Percentiles rank a stretch among this genome's conserved stretches.
These are phyloP conservation scores for Trichosporon sp. DNA, from an alignment of 1,284 basidiomycete genomes.

Conservation along the genomic window DNA sequence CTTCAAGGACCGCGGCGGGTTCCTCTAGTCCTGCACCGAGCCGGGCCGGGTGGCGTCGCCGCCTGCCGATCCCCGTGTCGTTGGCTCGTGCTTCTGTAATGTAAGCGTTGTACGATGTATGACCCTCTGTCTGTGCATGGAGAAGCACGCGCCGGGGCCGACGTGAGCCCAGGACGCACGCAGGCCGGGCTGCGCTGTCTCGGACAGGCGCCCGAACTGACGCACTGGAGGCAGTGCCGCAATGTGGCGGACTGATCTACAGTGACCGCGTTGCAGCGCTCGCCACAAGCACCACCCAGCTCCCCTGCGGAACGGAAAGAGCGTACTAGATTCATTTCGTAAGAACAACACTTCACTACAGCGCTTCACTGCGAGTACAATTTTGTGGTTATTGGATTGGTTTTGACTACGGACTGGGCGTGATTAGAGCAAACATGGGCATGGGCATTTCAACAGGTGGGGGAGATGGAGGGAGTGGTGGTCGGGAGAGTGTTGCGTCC, in stretches of 20 bases:
- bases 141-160: too few species aligned
- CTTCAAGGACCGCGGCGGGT: neutral
- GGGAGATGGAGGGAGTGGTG: neutral
- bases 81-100: neutral
- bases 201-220: too few species aligned
- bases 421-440: neutral
- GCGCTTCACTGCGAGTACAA: neutral
- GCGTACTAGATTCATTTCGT: neutral
- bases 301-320: neutral
- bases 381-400: neutral
- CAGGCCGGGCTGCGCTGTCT: too few species aligned
- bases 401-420: neutral
- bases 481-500: neutral
- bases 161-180: too few species aligned
- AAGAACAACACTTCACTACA: neutral
- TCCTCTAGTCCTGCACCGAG: neutral
- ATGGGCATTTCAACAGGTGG: neutral
- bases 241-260: too few species aligned
- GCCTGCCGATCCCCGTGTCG: too few species aligned
- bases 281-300: too few species aligned
- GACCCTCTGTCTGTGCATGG: neutral
- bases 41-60: too few species aligned
- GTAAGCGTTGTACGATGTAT: neutral
- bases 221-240: too few species aligned
- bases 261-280: too few species aligned